Conservation (phyloP, 2,329 filamentous ascomycete genomes). For the Fusarium nelsonii region DNA sequence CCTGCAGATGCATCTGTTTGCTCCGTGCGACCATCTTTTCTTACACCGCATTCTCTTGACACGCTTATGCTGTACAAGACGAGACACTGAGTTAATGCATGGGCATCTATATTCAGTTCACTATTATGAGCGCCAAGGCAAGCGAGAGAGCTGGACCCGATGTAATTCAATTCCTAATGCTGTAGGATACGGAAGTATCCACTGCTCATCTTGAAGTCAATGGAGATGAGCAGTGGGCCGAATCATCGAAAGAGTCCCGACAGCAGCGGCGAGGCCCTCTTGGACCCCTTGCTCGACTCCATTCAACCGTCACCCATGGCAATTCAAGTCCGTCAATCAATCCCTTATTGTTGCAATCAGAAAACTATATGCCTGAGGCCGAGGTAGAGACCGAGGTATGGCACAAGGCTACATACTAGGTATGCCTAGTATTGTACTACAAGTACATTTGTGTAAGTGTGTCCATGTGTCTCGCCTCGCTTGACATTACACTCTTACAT, state of each 20-base stretch:
- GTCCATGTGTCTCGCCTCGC: conserved; percentile 26
- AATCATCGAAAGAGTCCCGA: conserved; percentile 41
- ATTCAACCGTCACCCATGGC: conserved; percentile 44
- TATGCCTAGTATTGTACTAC: too few relatives aligned
- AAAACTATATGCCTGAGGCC: conserved; percentile 30
- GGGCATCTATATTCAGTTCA: conserved; percentile 5
- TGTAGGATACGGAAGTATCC: conserved; percentile 19
- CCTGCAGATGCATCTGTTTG: conserved; percentile 28
- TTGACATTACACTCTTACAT: conserved; percentile 16
- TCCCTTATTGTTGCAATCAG: background rate
- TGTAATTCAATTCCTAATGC: conserved; percentile 8
- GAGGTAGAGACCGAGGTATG: conserved; percentile 9
- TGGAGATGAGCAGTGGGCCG: conserved; percentile 46
- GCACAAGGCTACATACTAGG: background rate
- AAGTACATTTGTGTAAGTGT: conserved; percentile 32
- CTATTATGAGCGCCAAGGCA: conserved; percentile 3
- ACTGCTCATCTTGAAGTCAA: conserved; percentile 32
- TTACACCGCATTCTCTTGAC: conserved; percentile 39
- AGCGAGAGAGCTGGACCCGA: conserved; percentile 1
- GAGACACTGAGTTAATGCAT: conserved; percentile 23
- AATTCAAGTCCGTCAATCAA: conserved; percentile 26
- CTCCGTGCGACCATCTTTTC: conserved; percentile 33
- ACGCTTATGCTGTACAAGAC: conserved; percentile 28
- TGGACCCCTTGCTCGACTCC: conserved; percentile 28
- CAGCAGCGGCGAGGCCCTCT: conserved; percentile 29